These are phyloP conservation scores for Aspergillus ochraceus DNA, from an alignment of 2,329 filamentous ascomycete species.

Conservation along the genomic window DNA sequence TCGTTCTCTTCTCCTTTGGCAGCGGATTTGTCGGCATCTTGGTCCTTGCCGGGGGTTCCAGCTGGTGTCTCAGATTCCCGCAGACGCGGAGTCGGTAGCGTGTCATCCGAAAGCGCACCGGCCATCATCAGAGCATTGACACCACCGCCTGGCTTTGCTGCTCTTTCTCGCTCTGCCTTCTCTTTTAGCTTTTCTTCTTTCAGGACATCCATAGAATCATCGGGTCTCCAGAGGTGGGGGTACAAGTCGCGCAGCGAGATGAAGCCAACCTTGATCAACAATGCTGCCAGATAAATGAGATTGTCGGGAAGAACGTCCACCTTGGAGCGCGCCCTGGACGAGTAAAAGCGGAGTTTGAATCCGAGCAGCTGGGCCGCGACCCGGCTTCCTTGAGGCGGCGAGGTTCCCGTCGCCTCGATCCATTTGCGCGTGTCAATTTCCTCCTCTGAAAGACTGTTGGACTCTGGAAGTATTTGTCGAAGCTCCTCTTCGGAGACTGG, in stretches of 20 bases:
- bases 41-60: conserved; percentile 55
- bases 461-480: conserved; percentile 46
- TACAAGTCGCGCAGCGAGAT: conserved; percentile 90
- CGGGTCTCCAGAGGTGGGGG: conserved; percentile 82
- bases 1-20: conserved; percentile 46
- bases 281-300: conserved; percentile 83
- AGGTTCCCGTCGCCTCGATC: conserved; percentile 76
- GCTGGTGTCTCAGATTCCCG: conserved; percentile 56
- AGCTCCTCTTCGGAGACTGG: conserved; percentile 62
- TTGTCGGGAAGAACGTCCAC: conserved; percentile 84
- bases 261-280: conserved; percentile 96
- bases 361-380: conserved; percentile 93
- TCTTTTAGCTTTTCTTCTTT: conserved; percentile 70
- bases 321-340: conserved; percentile 72
- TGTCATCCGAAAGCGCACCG: conserved; percentile 83
- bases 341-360: conserved; percentile 96
- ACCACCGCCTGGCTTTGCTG: conserved; percentile 67
- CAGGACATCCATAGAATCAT: conserved; percentile 77
- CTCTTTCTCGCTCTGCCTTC: conserved; percentile 73
- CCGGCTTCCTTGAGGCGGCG: conserved; percentile 82
- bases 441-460: conserved; percentile 43
- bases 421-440: conserved; percentile 66
- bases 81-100: conserved; percentile 49
- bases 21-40: conserved; percentile 45
- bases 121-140: conserved; percentile 86